Conservation (phyloP, 108 stramenopile species). For the Asterionellopsis glacialis region DNA sequence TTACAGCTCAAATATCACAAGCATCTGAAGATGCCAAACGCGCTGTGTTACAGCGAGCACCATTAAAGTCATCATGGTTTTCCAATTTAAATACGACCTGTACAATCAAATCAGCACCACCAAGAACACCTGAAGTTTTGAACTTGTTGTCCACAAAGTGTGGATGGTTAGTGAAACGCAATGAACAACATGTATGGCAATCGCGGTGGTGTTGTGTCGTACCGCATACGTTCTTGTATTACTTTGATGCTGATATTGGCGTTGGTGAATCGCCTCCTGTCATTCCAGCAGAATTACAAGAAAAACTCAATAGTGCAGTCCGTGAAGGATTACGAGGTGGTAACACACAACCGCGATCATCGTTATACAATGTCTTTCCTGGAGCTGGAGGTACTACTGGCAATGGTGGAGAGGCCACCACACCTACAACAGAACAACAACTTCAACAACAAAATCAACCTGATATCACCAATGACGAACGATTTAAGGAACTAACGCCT, state of each 20-base stretch:
- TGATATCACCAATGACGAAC: conserved; percentile 3
- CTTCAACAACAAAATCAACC: background rate
- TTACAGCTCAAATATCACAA: conserved; percentile 82
- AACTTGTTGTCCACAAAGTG: conserved; percentile 58
- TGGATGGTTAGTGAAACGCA: conserved; percentile 90
- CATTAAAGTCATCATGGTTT: conserved; percentile 60
- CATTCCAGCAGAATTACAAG: conserved; percentile 43
- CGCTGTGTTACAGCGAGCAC: conserved; percentile 62
- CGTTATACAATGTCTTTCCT: background rate
- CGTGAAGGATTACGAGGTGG: conserved; percentile 54
- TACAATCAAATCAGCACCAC: conserved; percentile 87
- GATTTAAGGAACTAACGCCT: conserved; percentile 46
- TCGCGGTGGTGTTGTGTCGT: conserved; percentile 93
- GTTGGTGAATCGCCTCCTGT: conserved; percentile 22
- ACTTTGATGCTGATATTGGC: conserved; percentile 84
- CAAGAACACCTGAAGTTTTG: conserved; percentile 80
- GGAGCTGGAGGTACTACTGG: background rate
- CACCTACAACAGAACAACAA: background rate
- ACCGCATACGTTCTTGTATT: conserved; percentile 93
- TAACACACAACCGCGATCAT: conserved; percentile 3
- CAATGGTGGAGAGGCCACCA: conserved; percentile 4
- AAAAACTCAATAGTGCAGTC: conserved; percentile 64
- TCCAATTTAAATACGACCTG: conserved; percentile 84
- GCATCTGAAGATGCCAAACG: conserved; percentile 86
- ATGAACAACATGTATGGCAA: conserved; percentile 94